phyloP scores from a whole-genome alignment of 2,329 filamentous ascomycete genomes.

The Colletotrichum nymphaeae region DNA sequence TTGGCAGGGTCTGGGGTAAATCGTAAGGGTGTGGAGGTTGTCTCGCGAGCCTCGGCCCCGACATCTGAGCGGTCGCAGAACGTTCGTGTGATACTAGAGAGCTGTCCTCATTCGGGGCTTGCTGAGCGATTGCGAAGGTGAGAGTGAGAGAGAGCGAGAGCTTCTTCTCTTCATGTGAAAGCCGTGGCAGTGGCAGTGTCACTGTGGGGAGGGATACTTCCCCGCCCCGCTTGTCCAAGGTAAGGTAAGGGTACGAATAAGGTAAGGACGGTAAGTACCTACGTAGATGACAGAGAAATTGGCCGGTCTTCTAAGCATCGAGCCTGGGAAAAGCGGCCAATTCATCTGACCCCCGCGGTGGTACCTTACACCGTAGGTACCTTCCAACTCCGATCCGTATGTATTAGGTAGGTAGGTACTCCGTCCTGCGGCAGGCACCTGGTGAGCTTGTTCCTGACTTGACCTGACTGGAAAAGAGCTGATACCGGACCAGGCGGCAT shows the following conservation, averaged over 20 bases:
- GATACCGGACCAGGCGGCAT: neutral
- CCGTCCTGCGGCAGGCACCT: neutral
- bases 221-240: conserved; percentile 2
- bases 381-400: too few relatives aligned
- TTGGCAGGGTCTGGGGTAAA: neutral
- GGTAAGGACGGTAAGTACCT: too few relatives aligned
- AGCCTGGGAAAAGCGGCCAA: too few relatives aligned
- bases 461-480: neutral
- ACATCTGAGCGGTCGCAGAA: neutral
- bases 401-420: too few relatives aligned
- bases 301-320: too few relatives aligned
- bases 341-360: too few relatives aligned
- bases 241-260: too few relatives aligned
- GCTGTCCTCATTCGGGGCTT: neutral
- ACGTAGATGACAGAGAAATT: too few relatives aligned
- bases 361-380: too few relatives aligned
- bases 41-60: neutral
- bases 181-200: neutral
- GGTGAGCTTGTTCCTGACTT: neutral
- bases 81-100: neutral
- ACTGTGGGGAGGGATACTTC: neutral
- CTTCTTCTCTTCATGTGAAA: conserved; percentile 1
- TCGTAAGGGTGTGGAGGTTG: neutral
- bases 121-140: neutral
- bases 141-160: neutral